A percentile compares a stretch with the other conserved stretches of the same genome.
These are phyloP conservation scores for Zymoseptoria brevis DNA, from an alignment of 2,329 filamentous ascomycete genomes.

Conservation along the genomic window DNA sequence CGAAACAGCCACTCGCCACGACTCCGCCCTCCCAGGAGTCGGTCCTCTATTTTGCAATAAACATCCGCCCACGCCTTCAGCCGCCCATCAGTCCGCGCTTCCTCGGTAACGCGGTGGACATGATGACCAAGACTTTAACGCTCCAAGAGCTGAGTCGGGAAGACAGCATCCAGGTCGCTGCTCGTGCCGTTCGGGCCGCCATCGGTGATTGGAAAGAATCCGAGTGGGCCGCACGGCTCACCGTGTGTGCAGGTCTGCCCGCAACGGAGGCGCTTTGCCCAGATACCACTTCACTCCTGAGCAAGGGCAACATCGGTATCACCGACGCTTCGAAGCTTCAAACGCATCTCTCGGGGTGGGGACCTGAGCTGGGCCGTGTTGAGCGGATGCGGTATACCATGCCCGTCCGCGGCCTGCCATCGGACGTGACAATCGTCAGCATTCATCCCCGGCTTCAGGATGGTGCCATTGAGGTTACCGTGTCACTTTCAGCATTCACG, in stretches of 20 bases:
- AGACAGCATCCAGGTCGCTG: constrained; percentile 4
- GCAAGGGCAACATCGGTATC: constrained; percentile 12
- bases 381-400: constrained; percentile 11
- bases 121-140: constrained; percentile 2
- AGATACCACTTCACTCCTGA: constrained; percentile 9
- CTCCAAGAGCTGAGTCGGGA: constrained; percentile 4
- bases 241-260: constrained; percentile 8
- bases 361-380: constrained; percentile 6
- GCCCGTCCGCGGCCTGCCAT: constrained; percentile 4
- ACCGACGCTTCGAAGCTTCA: constrained; percentile 15
- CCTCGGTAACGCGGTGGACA: constrained; percentile 13
- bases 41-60: constrained; percentile 10
- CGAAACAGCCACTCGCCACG: constrained; percentile 8
- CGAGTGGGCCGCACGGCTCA: constrained; percentile 9
- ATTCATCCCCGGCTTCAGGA: constrained; percentile 11
- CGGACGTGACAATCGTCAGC: constrained; percentile 11
- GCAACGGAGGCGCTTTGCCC: constrained; percentile 12
- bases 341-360: constrained; percentile 10
- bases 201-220: constrained; percentile 8
- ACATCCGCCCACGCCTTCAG: constrained; percentile 10
- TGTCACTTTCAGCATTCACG: too few relatives aligned
- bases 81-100: constrained; percentile 7
- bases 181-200: constrained; percentile 8
- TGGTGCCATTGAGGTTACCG: constrained; percentile 14
- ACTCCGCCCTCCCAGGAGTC: constrained; percentile 5